phyloP scores from a whole-genome alignment of 768 basidiomycete genomes.

The Amanita brunnescens region DNA sequence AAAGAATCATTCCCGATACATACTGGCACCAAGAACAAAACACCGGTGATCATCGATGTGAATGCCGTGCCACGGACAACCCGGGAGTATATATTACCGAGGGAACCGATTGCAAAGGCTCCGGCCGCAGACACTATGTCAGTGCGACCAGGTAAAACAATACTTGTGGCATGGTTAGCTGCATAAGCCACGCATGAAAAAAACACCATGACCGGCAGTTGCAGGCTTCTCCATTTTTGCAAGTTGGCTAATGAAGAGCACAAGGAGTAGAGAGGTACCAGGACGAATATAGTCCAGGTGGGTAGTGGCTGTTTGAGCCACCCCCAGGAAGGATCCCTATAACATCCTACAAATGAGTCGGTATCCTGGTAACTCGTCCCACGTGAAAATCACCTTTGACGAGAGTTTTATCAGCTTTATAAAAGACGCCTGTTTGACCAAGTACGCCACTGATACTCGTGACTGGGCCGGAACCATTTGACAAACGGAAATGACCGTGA shows the following conservation, averaged over 20 bases:
- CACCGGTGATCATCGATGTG: slow-evolving; percentile 88
- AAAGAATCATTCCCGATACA: slow-evolving; percentile 17
- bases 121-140: slow-evolving; percentile 75
- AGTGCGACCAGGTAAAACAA: slow-evolving; percentile 54
- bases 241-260: slow-evolving; percentile 71
- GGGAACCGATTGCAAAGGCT: slow-evolving; percentile 67
- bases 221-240: slow-evolving; percentile 60
- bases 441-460: slow-evolving; percentile 34
- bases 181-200: slow-evolving; percentile 72
- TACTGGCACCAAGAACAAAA: slow-evolving; percentile 85
- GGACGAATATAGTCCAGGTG: slow-evolving; percentile 69
- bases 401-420: slow-evolving; percentile 33
- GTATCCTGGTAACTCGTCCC: background rate
- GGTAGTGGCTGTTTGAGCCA: slow-evolving; percentile 77
- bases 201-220: slow-evolving; percentile 68
- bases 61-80: slow-evolving; percentile 74
- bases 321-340: slow-evolving; percentile 62
- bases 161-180: slow-evolving; percentile 55
- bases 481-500: slow-evolving; percentile 45
- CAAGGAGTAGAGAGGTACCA: slow-evolving; percentile 71
- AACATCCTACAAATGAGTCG: slow-evolving; percentile 45
- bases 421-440: slow-evolving; percentile 30
- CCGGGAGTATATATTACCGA: slow-evolving; percentile 78
- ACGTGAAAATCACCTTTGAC: slow-evolving; percentile 31
- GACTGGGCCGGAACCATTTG: slow-evolving; percentile 36